Evolutionary conservation across 768 basidiomycete species (phyloP).

Genomic region (Boletus rubroflammeus): DNA sequence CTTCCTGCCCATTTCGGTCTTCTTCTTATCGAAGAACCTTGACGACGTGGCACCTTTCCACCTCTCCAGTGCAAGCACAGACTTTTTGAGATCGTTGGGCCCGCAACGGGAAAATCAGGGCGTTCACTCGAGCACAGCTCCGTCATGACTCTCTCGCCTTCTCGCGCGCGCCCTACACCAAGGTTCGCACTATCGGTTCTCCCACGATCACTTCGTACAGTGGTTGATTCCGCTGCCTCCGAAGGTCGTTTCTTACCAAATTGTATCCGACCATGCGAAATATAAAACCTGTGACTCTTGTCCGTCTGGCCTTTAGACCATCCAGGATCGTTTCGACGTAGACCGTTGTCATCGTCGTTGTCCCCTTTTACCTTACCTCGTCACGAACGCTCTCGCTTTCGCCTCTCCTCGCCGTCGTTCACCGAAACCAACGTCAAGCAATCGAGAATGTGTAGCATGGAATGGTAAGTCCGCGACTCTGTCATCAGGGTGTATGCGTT

Average conservation of each 20-base stretch:
- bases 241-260: slow-evolving; percentile 32
- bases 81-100: slow-evolving; percentile 16
- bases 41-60: slow-evolving; percentile 27
- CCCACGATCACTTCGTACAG: slow-evolving; percentile 35
- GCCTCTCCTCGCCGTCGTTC: not conserved
- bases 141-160: slow-evolving; percentile 5
- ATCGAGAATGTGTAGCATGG: slow-evolving; percentile 51
- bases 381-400: not conserved
- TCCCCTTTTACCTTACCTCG: not conserved
- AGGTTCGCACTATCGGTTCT: slow-evolving; percentile 15
- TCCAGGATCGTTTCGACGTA: not conserved
- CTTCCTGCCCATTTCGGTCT: slow-evolving; percentile 24
- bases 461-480: slow-evolving; percentile 41
- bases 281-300: slow-evolving; percentile 28
- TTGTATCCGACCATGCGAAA: slow-evolving; percentile 16
- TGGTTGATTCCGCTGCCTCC: slow-evolving; percentile 28
- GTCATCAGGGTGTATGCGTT: slow-evolving; percentile 1
- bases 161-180: slow-evolving; percentile 6
- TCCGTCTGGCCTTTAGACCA: not conserved
- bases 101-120: slow-evolving; percentile 29
- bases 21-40: slow-evolving; percentile 26
- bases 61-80: slow-evolving; percentile 11
- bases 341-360: not conserved
- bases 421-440: not conserved
- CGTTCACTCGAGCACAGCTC: slow-evolving; percentile 23